phyloP scores from a whole-genome alignment of 805 yeast genomes.

The Komagataella populi region DNA sequence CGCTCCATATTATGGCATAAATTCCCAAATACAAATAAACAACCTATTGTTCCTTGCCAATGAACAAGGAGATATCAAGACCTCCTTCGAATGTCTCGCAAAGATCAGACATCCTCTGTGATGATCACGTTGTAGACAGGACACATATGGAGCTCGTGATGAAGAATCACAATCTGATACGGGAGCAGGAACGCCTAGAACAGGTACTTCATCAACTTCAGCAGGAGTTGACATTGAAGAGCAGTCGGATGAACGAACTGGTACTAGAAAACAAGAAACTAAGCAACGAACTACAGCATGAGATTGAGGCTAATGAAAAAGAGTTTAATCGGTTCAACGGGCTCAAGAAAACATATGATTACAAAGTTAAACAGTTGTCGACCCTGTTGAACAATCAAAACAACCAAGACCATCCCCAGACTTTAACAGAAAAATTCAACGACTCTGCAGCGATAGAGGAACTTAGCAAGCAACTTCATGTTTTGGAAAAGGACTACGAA shows the following conservation, averaged over 20 bases:
- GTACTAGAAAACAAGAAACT: constrained; percentile 12
- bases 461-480: constrained; percentile 15
- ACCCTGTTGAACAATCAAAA: constrained; percentile 7
- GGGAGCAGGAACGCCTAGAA: constrained; percentile 22
- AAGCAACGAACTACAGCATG: constrained; percentile 12
- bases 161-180: constrained; percentile 14
- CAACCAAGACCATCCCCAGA: neutral
- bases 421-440: neutral
- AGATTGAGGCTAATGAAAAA: constrained; percentile 15
- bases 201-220: constrained; percentile 17
- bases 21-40: neutral
- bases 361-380: constrained; percentile 11
- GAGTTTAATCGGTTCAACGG: constrained; percentile 17
- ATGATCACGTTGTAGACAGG: constrained; percentile 10
- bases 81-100: constrained; percentile 1
- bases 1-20: neutral
- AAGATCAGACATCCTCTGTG: constrained; percentile 7
- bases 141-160: constrained; percentile 15
- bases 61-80: neutral
- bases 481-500: constrained; percentile 35
- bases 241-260: constrained; percentile 14
- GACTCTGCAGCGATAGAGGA: constrained; percentile 10
- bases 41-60: neutral
- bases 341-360: constrained; percentile 12
- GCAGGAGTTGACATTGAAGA: constrained; percentile 11